phyloP scores from a whole-genome alignment of 345 rosid genomes.

The Linum lewisii region DNA sequence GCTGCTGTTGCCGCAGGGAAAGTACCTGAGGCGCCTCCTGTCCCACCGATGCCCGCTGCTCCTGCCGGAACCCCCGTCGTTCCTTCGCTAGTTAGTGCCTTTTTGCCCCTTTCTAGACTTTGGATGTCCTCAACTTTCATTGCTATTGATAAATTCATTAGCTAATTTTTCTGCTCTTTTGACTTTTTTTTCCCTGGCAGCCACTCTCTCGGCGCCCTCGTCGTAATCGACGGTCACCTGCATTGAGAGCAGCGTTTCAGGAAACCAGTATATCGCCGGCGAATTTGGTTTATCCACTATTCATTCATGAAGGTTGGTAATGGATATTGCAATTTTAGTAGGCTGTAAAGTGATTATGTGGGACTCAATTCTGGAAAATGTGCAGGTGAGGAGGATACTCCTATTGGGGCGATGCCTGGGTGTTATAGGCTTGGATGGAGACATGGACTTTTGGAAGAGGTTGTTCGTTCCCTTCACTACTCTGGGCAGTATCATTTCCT shows the following conservation, averaged over 20 bases:
- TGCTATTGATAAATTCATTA: neutral
- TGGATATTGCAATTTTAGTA: neutral
- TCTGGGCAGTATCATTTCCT: neutral
- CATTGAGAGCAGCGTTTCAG: slow-evolving; percentile 66
- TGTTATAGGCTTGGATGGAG: slow-evolving; percentile 98
- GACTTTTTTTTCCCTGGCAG: slow-evolving; percentile 24
- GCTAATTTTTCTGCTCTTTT: neutral
- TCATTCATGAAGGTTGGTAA: slow-evolving; percentile 83
- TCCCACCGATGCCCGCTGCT: slow-evolving; percentile 61
- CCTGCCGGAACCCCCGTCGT: slow-evolving; percentile 76
- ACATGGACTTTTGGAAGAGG: slow-evolving; percentile 85
- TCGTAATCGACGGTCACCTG: slow-evolving; percentile 67
- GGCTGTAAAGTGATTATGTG: neutral
- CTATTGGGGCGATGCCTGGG: slow-evolving; percentile 99
- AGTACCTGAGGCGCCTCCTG: slow-evolving; percentile 74
- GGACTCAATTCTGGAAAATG: slow-evolving; percentile 5
- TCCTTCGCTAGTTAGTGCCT: slow-evolving; percentile 47
- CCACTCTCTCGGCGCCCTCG: slow-evolving; percentile 74
- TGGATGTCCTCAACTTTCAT: neutral
- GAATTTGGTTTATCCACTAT: slow-evolving; percentile 85
- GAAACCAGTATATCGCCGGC: slow-evolving; percentile 77
- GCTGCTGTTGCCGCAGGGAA: slow-evolving; percentile 80
- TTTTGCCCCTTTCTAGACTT: neutral
- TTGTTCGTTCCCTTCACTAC: slow-evolving; percentile 13
- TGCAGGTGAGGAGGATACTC: slow-evolving; percentile 88